Conservation (phyloP, 2,329 filamentous ascomycete genomes). For the Pseudocercospora eumusae region DNA sequence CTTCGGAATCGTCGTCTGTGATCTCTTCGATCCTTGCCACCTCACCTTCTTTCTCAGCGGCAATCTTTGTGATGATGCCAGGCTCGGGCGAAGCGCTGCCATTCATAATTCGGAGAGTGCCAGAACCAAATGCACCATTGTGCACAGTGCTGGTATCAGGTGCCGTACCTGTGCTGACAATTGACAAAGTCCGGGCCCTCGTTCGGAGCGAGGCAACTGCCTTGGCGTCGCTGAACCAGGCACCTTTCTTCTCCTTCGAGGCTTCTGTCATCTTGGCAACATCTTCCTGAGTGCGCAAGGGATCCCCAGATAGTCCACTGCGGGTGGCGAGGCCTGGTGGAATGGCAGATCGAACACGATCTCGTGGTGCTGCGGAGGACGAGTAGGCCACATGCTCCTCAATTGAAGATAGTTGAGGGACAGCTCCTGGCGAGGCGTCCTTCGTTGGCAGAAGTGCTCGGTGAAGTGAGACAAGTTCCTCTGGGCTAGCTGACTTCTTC, state of each 20-base stretch:
- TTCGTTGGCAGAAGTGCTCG: conserved; percentile 41
- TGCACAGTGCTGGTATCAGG: conserved; percentile 41
- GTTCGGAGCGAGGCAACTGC: conserved; percentile 3
- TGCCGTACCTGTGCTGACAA: conserved; percentile 42
- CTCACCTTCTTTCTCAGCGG: conserved; percentile 9
- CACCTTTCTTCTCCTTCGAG: conserved; percentile 18
- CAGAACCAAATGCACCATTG: conserved; percentile 46
- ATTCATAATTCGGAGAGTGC: conserved; percentile 51
- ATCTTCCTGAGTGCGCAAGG: conserved; percentile 22
- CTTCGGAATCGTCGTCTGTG: conserved; percentile 6
- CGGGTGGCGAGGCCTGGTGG: conserved; percentile 43
- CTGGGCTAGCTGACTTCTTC: conserved; percentile 51
- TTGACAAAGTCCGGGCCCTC: conserved; percentile 9
- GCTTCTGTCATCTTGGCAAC: conserved; percentile 8
- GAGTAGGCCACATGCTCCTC: conserved; percentile 27
- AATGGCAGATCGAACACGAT: conserved; percentile 41
- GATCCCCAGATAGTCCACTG: conserved; percentile 25
- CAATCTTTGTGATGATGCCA: conserved; percentile 34
- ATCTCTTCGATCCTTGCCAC: conserved; percentile 7
- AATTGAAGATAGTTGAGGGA: conserved; percentile 23
- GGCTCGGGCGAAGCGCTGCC: conserved; percentile 49
- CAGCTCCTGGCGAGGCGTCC: conserved; percentile 27
- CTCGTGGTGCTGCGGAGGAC: conserved; percentile 12
- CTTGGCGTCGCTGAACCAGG: conserved; percentile 21
- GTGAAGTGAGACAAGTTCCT: conserved; percentile 50